phyloP scores from a whole-genome alignment of 1,284 basidiomycete genomes.

The Malassezia equina region DNA sequence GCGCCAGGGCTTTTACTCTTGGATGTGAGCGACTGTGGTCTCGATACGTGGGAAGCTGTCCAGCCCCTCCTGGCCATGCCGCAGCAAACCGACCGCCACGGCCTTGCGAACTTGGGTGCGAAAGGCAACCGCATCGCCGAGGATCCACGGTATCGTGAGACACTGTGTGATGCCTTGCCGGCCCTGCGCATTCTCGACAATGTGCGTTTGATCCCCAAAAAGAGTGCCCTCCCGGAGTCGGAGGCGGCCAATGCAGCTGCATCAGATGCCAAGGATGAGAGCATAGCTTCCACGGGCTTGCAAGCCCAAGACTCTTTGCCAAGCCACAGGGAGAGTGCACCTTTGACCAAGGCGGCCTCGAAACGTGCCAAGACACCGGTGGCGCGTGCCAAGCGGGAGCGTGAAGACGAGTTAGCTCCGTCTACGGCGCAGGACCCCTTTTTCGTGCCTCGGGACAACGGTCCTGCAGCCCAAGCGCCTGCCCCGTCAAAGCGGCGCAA shows the following conservation, averaged over 20 bases:
- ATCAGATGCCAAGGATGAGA: no score
- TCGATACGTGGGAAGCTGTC: conserved; percentile 24
- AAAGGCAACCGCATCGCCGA: conserved; percentile 29
- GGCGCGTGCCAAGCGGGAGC: neutral
- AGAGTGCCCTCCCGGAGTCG: neutral
- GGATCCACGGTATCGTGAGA: conserved; percentile 21
- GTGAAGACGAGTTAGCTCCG: neutral
- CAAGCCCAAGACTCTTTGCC: no score
- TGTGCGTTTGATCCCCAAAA: conserved; percentile 21
- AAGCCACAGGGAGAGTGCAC: no score
- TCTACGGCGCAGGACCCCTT: neutral
- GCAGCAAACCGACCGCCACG: conserved; percentile 17
- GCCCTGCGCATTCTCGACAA: conserved; percentile 29
- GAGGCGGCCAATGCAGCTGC: neutral
- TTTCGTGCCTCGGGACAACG: neutral
- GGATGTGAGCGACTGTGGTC: conserved; percentile 36
- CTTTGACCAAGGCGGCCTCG: neutral
- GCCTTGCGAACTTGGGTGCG: conserved; percentile 29
- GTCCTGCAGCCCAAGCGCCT: neutral
- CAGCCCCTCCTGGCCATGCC: conserved; percentile 18
- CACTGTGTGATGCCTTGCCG: conserved; percentile 19
- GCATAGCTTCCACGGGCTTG: no score
- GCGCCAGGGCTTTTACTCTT: conserved; percentile 33
- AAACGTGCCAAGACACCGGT: neutral
- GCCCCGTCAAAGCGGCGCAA: neutral